Base-by-base conservation (phyloP, 306 rosid genomes). In the Trifolium fragiferum region DNA sequence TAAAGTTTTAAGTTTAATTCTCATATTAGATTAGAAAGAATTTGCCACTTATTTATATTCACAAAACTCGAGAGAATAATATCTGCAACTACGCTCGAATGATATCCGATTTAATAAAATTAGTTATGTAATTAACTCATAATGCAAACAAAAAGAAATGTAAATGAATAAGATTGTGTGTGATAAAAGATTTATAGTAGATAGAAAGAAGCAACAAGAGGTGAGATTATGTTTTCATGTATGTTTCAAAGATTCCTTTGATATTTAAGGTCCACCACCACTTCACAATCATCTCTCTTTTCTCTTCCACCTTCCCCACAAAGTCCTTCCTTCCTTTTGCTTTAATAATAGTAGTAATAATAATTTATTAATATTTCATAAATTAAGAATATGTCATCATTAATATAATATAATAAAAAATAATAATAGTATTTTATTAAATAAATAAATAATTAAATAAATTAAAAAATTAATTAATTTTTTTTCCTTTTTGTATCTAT, bases 191-290 rank as follows among this genome's bases (percentile, higher is more conserved):
- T 18, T 61, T 33, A 46, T 68, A 78, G 80, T 78, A 35, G 19
- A 40, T 37, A 18, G 16, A 12, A 63, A 8, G 0, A 23, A 19
- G 58, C 44, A 19, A 44, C 14, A 65, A 19, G 37, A 40, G 33
- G 57, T 74, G 44, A 70, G 30, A 68, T 76, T 76, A 75, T 63
- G 62, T 71, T 78, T 69, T 69, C 59, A 69, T 81, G 66, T 76
- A 68, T 78, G 46, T 83, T 87, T 89, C 85, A 90, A 90, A 89
- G 96, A 93, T 93, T 93, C 98, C 88, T 73, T 90, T 84, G 72
- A 82, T 79, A 85, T 83, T 78, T 60, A 77, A 75, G 88, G 96
- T 89, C 90, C 90, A 87, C 96, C 93, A 82, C 90, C 86, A 66
- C 74, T 23, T 41, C 86, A 72, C 81, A 83, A 85, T 78, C 83